Evolutionary conservation across 2,329 filamentous ascomycete genomes (phyloP), one percentile per base, ranked within the genome.

Genomic region (Coniochaeta sp.): DNA sequence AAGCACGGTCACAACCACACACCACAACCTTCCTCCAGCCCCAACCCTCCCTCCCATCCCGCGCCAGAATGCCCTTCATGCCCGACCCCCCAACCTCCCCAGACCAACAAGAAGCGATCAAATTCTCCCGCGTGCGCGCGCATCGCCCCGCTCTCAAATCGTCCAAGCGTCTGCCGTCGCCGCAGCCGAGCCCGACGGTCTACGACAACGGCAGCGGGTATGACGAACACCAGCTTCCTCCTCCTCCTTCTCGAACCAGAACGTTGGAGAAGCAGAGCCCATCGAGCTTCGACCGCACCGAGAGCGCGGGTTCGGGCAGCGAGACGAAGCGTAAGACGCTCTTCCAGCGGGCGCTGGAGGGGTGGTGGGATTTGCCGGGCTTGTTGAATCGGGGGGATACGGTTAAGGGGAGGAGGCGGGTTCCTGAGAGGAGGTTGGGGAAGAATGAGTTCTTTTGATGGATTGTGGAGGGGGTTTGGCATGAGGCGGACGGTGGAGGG

Each of bases 311-410:
- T 8, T 32, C 48, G 48, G n/a, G n/a, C n/a, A n/a, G n/a, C n/a
- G 45, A 30, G 28, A 67, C 68, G 27, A 70, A 67, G 57, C 67
- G 75, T 7, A 75, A 66, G 65, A 79, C 76, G 1, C 62, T 80
- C 20, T 64, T 77, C 55, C 67, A 73, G 33, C 64, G 71, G 18
- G 51, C 51, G 14, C 66, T 79, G 26, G 75, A 78, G 38, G 77
- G 76, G 5, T 80, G 76, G 76, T 80, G 77, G 76, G 76, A 79
- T 62, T 62, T 79, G 51, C 50, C 50, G 4, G 73, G 70, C 4
- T 60, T 79, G 51, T 56, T 79, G 51, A 54, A 55, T 14, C 52
- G 55, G 24, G 54, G 53, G 18, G 74, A 67, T 30, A 57, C 64
- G 16, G 57, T 76, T 24, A 48, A 22, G 14, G 45, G 26, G 53